Evolutionary conservation across 1,284 basidiomycete species (phyloP).

Genomic region (Uromyces viciae-fabae): DNA sequence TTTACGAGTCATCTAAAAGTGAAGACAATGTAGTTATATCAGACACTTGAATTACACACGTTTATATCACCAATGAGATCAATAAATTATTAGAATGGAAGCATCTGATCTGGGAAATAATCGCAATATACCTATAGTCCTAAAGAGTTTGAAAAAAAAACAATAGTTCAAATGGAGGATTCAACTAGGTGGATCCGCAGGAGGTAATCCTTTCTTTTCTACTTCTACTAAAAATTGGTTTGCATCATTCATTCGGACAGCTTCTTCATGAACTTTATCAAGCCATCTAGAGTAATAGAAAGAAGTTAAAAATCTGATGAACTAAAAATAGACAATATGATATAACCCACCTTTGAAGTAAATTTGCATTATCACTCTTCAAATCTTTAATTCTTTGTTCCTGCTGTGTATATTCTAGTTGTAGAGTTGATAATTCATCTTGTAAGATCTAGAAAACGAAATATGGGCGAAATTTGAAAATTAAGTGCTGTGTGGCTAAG

Average conservation of each 20-base stretch:
- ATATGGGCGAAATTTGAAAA: neutral
- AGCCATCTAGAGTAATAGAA: constrained; percentile 62
- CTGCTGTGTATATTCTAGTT: constrained; percentile 82
- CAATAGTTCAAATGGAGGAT: neutral
- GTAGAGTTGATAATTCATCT: constrained; percentile 85
- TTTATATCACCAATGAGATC: no score
- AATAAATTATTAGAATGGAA: no score
- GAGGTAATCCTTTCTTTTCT: constrained; percentile 41
- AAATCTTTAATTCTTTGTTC: constrained; percentile 79
- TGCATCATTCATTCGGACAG: constrained; percentile 83
- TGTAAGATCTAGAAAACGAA: constrained; percentile 68
- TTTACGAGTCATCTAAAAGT: no score
- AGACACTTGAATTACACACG: no score
- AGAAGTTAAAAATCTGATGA: neutral
- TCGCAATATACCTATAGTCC: no score
- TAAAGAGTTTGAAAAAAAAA: neutral
- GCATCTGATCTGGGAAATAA: no score
- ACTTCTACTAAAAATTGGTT: constrained; percentile 42
- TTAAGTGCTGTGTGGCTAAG: neutral
- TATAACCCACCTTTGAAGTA: constrained; percentile 68
- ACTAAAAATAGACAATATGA: neutral
- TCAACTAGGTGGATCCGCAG: constrained; percentile 16
- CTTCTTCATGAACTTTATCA: constrained; percentile 86
- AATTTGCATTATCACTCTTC: constrained; percentile 84
- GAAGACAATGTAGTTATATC: no score